Percentiles rank a stretch among this genome's conserved stretches.
Evolutionary conservation across 2,329 filamentous ascomycete species (phyloP).

Genomic region (Nothophoma quercina): DNA sequence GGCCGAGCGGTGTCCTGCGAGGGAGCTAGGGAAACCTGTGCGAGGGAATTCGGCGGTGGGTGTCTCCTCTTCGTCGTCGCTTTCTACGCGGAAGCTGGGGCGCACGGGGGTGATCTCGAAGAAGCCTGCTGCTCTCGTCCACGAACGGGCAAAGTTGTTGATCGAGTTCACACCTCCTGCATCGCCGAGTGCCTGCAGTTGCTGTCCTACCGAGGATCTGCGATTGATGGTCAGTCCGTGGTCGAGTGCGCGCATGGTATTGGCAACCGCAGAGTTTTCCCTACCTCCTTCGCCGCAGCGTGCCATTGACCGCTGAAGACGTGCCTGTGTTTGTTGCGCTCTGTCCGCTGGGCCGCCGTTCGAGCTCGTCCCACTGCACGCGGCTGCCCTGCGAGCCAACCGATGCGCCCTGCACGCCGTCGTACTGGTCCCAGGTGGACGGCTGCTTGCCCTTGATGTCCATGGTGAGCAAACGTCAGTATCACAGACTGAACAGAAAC

Average conservation of each 20-base stretch:
- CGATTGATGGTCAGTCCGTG: constrained; percentile 9
- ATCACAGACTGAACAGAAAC: constrained; percentile 4
- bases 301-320: constrained; percentile 29
- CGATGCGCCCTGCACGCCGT: constrained; percentile 53
- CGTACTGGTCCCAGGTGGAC: constrained; percentile 57
- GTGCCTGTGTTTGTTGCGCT: constrained; percentile 38
- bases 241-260: constrained; percentile 3
- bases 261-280: constrained; percentile 15
- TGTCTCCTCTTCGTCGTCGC: constrained; percentile 39
- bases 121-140: constrained; percentile 89
- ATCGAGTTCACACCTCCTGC: constrained; percentile 93
- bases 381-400: constrained; percentile 40
- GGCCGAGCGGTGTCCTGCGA: constrained; percentile 52
- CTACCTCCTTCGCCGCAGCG: constrained; percentile 50
- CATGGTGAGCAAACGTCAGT: constrained; percentile 33
- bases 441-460: constrained; percentile 52
- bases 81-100: constrained; percentile 70
- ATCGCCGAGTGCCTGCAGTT: constrained; percentile 64
- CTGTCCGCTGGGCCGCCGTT: constrained; percentile 39
- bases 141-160: constrained; percentile 89
- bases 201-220: constrained; percentile 59
- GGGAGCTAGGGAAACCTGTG: constrained; percentile 40
- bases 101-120: constrained; percentile 84
- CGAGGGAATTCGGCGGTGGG: constrained; percentile 46
- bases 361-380: constrained; percentile 50